Evolutionary conservation across 192 early-diverging fungal species (phyloP).

Genomic region (Podila minutissima): DNA sequence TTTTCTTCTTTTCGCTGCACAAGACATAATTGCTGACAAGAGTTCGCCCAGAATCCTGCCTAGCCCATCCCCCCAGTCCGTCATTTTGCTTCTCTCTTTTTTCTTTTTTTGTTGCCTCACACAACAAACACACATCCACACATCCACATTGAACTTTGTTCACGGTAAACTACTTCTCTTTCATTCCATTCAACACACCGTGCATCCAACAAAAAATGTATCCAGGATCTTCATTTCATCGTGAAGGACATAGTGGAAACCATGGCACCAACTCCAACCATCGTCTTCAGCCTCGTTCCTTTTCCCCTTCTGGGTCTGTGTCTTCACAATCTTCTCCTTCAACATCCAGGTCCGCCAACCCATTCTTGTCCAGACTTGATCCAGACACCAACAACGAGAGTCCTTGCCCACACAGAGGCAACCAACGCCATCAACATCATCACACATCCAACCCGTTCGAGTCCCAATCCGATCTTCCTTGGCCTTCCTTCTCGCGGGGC

Average conservation of each 20-base stretch:
- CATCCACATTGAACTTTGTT: no score
- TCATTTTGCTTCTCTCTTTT: no score
- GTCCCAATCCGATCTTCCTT: neutral
- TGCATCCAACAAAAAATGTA: neutral
- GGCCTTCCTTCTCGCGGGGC: neutral
- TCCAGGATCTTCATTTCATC: neutral
- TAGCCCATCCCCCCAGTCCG: no score
- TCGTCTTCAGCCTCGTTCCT: neutral
- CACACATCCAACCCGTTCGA: neutral
- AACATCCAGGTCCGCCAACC: neutral
- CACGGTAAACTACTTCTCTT: no score
- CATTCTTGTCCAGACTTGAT: constrained; percentile 1
- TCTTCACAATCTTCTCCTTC: neutral
- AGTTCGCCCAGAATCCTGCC: no score
- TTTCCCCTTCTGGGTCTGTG: neutral
- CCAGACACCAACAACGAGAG: neutral
- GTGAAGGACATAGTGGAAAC: neutral
- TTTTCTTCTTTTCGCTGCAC: no score
- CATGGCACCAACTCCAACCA: neutral
- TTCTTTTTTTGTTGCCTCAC: no score
- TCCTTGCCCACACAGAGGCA: neutral
- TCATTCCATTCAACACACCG: no score
- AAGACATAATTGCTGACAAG: no score
- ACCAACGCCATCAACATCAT: neutral
- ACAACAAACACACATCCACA: no score